Conservation (phyloP, 176 grass and related monocot genomes). For the Hordeum vulgare region MorexV3_pseudomolecules_assembly NC_058523.1:434561779-434562278, state of each 20-base stretch:
- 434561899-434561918: background rate
- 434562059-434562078: background rate
- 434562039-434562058: background rate
- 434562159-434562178: background rate
- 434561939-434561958: background rate
- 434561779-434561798: background rate
- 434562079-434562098: background rate
- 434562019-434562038: background rate
- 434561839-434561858: background rate
- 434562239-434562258: too few species aligned
- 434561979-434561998: background rate
- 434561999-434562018: background rate
- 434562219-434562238: too few species aligned
- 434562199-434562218: too few species aligned
- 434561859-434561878: conserved; percentile 6
- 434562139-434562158: background rate
- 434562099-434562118: background rate
- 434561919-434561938: background rate
- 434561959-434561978: background rate
- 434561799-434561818: background rate
- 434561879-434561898: background rate
- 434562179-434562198: too few species aligned
- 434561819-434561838: background rate
- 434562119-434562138: background rate
- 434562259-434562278: too few species aligned